phyloP scores from a whole-genome alignment of 352 stramenopile genomes.

The Phytophthora kernoviae region DNA sequence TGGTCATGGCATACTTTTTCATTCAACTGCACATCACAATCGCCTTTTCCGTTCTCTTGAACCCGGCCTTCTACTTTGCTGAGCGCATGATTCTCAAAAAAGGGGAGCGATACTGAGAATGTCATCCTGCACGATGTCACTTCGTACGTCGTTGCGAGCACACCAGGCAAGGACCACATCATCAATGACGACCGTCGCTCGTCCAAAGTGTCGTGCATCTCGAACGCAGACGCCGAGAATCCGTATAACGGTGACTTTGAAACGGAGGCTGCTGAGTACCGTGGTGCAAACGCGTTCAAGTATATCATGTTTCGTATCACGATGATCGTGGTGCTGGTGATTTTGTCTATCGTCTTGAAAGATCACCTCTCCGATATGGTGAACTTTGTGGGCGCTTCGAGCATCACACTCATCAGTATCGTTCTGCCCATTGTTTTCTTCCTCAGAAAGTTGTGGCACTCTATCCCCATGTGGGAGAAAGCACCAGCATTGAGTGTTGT shows the following conservation, averaged over 20 bases:
- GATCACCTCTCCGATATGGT: conserved; percentile 1
- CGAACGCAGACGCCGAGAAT: conserved; percentile 9
- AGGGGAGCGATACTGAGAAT: conserved; percentile 13
- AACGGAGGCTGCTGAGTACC: conserved; percentile 8
- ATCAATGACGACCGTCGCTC: conserved; percentile 18
- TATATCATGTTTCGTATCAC: not conserved
- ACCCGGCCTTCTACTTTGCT: conserved; percentile 36
- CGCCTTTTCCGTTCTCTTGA: conserved; percentile 31
- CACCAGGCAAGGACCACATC: conserved; percentile 4
- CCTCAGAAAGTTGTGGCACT: not conserved
- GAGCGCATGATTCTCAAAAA: conserved; percentile 38
- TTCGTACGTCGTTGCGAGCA: not conserved
- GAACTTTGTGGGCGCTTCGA: not conserved
- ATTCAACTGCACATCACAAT: conserved; percentile 4
- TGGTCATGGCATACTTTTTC: conserved; percentile 28
- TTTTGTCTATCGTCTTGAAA: not conserved
- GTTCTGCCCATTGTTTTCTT: not conserved
- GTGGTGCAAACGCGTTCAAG: not conserved
- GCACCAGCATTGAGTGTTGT: not conserved
- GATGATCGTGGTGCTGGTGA: not conserved
- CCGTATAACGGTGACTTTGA: conserved; percentile 8
- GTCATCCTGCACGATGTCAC: not conserved
- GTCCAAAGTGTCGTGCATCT: not conserved
- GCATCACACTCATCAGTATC: conserved; percentile 1
- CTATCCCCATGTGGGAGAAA: not conserved